Percentiles rank a stretch among this genome's conserved stretches.
Conservation (phyloP, 495 filamentous ascomycete species). For the Neurospora sp. region DNA sequence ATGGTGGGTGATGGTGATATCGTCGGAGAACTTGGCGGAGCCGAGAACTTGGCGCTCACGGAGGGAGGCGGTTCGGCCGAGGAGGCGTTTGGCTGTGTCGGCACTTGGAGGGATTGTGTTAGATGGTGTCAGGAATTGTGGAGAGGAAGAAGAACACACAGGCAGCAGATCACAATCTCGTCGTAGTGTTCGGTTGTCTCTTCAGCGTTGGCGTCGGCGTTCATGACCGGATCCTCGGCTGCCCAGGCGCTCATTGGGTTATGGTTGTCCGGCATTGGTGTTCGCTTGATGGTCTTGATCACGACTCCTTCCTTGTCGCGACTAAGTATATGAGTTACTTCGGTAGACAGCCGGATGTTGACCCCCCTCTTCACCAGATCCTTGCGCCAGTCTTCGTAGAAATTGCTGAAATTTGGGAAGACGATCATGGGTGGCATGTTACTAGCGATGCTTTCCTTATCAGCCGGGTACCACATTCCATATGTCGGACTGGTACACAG, state of each 20-base stretch:
- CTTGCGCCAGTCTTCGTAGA: conserved; percentile 59
- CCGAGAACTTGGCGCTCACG: conserved; percentile 59
- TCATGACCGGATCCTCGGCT: conserved; percentile 2
- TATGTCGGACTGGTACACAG: conserved; percentile 65
- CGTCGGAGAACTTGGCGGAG: conserved; percentile 68
- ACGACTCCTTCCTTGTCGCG: conserved; percentile 50
- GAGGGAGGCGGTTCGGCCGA: conserved; percentile 51
- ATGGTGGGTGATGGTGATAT: conserved; percentile 75
- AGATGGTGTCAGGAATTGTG: not conserved
- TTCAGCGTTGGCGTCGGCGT: conserved; percentile 18
- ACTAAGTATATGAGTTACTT: conserved; percentile 46
- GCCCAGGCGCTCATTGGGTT: conserved; percentile 26
- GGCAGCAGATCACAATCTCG: conserved; percentile 63
- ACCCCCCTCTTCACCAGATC: conserved; percentile 55
- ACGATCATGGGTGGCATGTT: conserved; percentile 75
- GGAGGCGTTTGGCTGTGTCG: conserved; percentile 59
- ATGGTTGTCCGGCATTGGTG: conserved; percentile 20
- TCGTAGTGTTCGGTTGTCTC: conserved; percentile 44
- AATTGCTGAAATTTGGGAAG: conserved; percentile 62
- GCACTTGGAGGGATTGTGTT: conserved; percentile 23
- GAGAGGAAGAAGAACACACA: conserved; percentile 13
- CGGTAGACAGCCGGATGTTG: conserved; percentile 51
- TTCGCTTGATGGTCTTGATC: conserved; percentile 27
- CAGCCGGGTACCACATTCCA: conserved; percentile 66
- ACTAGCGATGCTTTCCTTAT: conserved; percentile 46